phyloP scores from a whole-genome alignment of 768 basidiomycete genomes.

The Antrodiella citrinella region DNA sequence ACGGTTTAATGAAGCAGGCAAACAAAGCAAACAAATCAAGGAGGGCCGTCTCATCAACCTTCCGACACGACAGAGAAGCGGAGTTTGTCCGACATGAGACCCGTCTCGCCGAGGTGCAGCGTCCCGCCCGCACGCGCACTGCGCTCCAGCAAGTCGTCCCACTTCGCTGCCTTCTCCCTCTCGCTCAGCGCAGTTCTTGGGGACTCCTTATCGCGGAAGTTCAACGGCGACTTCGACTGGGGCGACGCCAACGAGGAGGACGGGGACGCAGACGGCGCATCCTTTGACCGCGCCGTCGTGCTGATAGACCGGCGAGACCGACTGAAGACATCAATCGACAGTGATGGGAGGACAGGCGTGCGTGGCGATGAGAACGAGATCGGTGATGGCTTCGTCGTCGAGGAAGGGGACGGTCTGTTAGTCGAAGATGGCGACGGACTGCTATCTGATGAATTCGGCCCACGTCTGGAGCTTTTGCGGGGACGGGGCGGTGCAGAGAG shows the following conservation, averaged over 20 bases:
- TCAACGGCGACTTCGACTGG: conserved; percentile 25
- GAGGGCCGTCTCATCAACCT: conserved; percentile 3
- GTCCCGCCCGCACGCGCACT: conserved; percentile 72
- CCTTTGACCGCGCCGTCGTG: neutral
- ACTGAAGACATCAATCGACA: conserved; percentile 8
- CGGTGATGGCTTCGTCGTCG: conserved; percentile 14
- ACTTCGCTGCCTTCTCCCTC: conserved; percentile 62
- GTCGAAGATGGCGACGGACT: conserved; percentile 9
- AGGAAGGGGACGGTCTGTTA: conserved; percentile 11
- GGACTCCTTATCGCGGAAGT: conserved; percentile 40
- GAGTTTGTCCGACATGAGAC: conserved; percentile 31
- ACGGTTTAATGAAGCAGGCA: neutral
- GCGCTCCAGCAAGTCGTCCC: conserved; percentile 59
- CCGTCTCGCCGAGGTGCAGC: conserved; percentile 43
- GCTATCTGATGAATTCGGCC: conserved; percentile 11
- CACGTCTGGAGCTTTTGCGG: conserved; percentile 16
- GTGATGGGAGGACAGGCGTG: conserved; percentile 6
- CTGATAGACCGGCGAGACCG: neutral
- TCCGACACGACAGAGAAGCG: conserved; percentile 27
- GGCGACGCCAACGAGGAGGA: conserved; percentile 12
- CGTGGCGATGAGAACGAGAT: conserved; percentile 13
- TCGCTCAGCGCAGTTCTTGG: conserved; percentile 42
- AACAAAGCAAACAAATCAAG: neutral
- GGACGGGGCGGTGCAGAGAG: conserved; percentile 15
- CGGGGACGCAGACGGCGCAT: conserved; percentile 18